Evolutionary conservation across 2,329 filamentous ascomycete genomes (phyloP), one percentile per base, ranked within the genome.

Genomic region (Phymatotrichopsis omnivora): DNA sequence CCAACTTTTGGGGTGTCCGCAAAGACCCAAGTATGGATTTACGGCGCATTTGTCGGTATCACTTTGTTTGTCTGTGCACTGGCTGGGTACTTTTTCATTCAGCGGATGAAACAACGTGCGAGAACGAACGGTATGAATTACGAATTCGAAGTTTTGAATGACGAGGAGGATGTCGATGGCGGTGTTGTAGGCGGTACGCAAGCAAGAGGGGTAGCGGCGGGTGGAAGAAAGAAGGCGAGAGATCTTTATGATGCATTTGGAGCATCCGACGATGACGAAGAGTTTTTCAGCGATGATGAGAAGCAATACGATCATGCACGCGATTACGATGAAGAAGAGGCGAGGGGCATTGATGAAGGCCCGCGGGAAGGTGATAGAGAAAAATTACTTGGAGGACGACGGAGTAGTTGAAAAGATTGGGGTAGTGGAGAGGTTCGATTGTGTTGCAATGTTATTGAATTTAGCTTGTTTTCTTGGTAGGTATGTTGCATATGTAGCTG

Each of bases 231-330:
- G 54, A 69, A 85, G 16, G 91, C 85, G 2, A 86, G 89, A 22
- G 89, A 96, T 67, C 68, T 98, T 33, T 98, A 98, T 63, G 91
- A 98, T 68, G 91, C 91, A 4, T 98, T 98, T 70, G 91, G 91
- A 0, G 87, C 85, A 12, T 89, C 86, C 41, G 89, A 89, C 47
- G 87, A 91, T 46, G 82, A 85, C 44, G 78, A 82, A 20, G 59
- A 60, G 48, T 59, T 76, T 7, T 59, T 59, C 28, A 60, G 60
- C 39, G 63, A 66, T 8, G 65, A 62, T 14, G 67, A 70, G 45
- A 69, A 70, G 24, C 65, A 67, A 29, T 54, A 56, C 45, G 48
- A 53, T 41, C 36, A 57, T 44, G 49, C 52, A 2, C 48, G 51
- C 14, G 56, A 58, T 40, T 56, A 58, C 39, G 53, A 57, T 29